Percentiles rank a stretch among this genome's conserved stretches.
phyloP scores from a whole-genome alignment of 75 land plant species.

The Pseudotsuga menziesii region DNA sequence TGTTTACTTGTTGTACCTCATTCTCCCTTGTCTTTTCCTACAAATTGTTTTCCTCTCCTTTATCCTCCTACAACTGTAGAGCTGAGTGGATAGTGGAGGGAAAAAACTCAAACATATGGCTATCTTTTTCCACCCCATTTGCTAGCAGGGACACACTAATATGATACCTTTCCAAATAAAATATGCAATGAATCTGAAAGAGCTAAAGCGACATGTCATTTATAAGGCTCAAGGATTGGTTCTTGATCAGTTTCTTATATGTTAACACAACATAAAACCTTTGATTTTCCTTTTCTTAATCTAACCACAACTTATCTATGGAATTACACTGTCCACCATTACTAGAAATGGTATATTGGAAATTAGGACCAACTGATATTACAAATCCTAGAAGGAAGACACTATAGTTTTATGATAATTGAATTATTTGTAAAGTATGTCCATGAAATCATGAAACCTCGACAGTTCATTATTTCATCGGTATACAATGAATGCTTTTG shows the following conservation, averaged over 20 bases:
- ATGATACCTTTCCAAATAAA: neutral
- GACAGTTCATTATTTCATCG: neutral
- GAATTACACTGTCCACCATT: neutral
- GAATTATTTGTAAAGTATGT: neutral
- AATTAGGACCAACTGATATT: neutral
- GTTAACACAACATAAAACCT: neutral
- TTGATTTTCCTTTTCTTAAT: neutral
- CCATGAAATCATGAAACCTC: neutral
- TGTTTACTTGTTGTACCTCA: neutral
- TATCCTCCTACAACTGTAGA: no score
- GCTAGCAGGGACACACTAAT: no score
- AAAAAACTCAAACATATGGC: no score
- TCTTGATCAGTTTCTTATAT: neutral
- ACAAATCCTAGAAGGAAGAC: neutral
- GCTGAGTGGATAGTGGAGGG: no score
- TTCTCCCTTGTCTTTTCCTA: no score
- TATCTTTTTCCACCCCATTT: no score
- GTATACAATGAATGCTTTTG: neutral
- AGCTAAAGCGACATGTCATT: neutral
- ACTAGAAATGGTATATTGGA: neutral
- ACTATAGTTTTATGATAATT: neutral
- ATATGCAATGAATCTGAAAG: neutral
- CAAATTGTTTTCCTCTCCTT: no score
- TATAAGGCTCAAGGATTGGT: neutral
- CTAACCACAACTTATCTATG: neutral